These are phyloP conservation scores for Hyaloscypha finlandica DNA, from an alignment of 495 filamentous ascomycete species.

Conservation along the genomic window DNA sequence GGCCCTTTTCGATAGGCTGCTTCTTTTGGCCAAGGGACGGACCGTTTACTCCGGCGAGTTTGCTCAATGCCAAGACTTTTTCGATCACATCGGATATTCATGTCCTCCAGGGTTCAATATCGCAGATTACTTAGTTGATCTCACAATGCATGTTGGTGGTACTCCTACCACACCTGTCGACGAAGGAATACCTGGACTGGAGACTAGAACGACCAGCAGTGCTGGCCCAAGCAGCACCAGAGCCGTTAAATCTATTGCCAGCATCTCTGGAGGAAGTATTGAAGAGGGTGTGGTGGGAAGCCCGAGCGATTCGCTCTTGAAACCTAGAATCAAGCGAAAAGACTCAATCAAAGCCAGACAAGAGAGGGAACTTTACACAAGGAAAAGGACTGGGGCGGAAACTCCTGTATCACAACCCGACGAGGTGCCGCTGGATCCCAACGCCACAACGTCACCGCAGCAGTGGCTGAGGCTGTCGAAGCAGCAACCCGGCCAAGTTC, in stretches of 20 bases:
- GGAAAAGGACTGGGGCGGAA: conserved; percentile 66
- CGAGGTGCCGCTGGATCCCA: conserved; percentile 56
- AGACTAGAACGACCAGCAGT: conserved; percentile 48
- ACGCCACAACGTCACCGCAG: conserved; percentile 40
- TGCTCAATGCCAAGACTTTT: conserved; percentile 86
- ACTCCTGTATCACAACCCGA: conserved; percentile 71
- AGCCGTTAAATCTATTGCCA: conserved; percentile 90
- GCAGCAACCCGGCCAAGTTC: conserved; percentile 61
- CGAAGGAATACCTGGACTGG: conserved; percentile 49
- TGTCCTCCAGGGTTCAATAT: conserved; percentile 99
- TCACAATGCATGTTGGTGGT: conserved; percentile 92
- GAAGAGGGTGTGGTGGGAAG: conserved; percentile 58
- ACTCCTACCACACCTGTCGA: conserved; percentile 57
- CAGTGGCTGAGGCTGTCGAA: conserved; percentile 70
- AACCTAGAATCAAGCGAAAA: conserved; percentile 66
- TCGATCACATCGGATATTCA: conserved; percentile 83
- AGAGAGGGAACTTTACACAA: conserved; percentile 86
- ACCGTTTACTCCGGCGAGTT: conserved; percentile 94
- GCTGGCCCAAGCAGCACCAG: conserved; percentile 84
- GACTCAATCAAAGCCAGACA: conserved; percentile 81
- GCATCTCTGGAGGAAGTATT: conserved; percentile 63
- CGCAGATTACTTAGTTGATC: conserved; percentile 93
- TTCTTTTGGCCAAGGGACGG: conserved; percentile 85
- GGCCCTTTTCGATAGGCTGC: conserved; percentile 91
- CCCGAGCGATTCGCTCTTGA: conserved; percentile 56